Conservation (phyloP, 2,329 filamentous ascomycete genomes). For the Dothistroma septosporum region DNA sequence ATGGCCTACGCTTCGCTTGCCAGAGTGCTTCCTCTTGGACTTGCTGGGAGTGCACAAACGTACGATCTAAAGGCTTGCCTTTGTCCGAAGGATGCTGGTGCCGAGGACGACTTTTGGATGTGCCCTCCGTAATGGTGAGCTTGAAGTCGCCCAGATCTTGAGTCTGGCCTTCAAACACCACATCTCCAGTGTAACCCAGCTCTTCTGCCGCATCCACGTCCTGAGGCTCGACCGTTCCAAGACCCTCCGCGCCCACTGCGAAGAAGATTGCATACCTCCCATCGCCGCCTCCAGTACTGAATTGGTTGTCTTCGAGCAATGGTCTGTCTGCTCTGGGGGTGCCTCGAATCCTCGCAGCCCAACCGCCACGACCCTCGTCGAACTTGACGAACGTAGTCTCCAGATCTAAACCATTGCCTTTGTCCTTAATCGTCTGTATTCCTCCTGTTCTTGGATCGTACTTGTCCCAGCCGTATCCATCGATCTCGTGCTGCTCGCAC, state of each 20-base stretch:
- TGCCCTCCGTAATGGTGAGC: conserved; percentile 70
- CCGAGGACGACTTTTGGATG: conserved; percentile 56
- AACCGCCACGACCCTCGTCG: conserved; percentile 70
- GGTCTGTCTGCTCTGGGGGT: conserved; percentile 41
- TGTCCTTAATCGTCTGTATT: conserved; percentile 84
- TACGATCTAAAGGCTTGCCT: conserved; percentile 69
- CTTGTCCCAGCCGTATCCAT: conserved; percentile 95
- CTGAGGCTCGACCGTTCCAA: conserved; percentile 61
- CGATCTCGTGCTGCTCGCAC: conserved; percentile 94
- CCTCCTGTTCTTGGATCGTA: conserved; percentile 88
- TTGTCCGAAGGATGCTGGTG: conserved; percentile 60
- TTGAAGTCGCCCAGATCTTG: conserved; percentile 73
- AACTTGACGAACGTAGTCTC: conserved; percentile 93
- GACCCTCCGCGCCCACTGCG: conserved; percentile 75
- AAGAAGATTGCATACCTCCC: conserved; percentile 76
- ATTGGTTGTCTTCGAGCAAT: background rate
- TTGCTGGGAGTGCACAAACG: conserved; percentile 68
- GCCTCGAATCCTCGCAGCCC: conserved; percentile 85
- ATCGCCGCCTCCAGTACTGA: conserved; percentile 37
- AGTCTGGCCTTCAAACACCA: conserved; percentile 68
- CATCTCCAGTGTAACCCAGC: conserved; percentile 55
- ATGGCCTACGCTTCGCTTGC: conserved; percentile 65
- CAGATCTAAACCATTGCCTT: conserved; percentile 80
- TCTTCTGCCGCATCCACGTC: conserved; percentile 54
- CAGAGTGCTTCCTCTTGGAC: conserved; percentile 68